Evolutionary conservation across 768 basidiomycete species (phyloP).

Genomic region (Pleurotus citrinopileatus): DNA sequence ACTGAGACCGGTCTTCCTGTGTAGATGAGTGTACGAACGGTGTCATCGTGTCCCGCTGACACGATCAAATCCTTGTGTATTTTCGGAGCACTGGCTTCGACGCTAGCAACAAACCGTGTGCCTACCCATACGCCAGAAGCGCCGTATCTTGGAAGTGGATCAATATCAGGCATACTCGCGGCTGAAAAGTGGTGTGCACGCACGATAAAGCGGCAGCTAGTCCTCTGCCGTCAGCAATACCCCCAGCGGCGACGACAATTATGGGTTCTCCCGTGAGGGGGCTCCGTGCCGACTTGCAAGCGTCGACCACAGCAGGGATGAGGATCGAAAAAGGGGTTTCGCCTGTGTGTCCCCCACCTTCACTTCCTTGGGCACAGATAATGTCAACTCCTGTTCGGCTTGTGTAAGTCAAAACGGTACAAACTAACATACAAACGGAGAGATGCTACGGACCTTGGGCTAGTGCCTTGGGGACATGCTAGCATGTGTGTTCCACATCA

Average conservation of each 20-base stretch:
- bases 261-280: slow-evolving; percentile 79
- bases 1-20: slow-evolving; percentile 80
- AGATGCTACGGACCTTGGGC: slow-evolving; percentile 48
- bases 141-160: slow-evolving; percentile 46
- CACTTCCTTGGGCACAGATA: slow-evolving; percentile 85
- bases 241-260: slow-evolving; percentile 81
- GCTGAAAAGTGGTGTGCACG: slow-evolving; percentile 17
- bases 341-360: slow-evolving; percentile 88
- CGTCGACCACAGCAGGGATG: slow-evolving; percentile 77
- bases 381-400: slow-evolving; percentile 86
- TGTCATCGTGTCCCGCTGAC: slow-evolving; percentile 74
- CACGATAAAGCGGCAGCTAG: slow-evolving; percentile 73
- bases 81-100: slow-evolving; percentile 75
- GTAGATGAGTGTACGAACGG: slow-evolving; percentile 67
- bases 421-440: not conserved
- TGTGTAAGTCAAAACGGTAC: not conserved
- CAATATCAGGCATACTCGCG: not conserved
- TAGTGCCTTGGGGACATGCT: slow-evolving; percentile 75
- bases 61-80: slow-evolving; percentile 67
- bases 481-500: slow-evolving; percentile 7
- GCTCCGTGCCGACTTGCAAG: slow-evolving; percentile 62
- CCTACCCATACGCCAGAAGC: slow-evolving; percentile 88
- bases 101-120: slow-evolving; percentile 81
- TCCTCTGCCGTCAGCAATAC: slow-evolving; percentile 79
- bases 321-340: slow-evolving; percentile 79